Percentiles rank a stretch among this genome's conserved stretches.
Evolutionary conservation across 2,329 filamentous ascomycete genomes (phyloP).

Genomic region (Fusarium veterinarium): DNA sequence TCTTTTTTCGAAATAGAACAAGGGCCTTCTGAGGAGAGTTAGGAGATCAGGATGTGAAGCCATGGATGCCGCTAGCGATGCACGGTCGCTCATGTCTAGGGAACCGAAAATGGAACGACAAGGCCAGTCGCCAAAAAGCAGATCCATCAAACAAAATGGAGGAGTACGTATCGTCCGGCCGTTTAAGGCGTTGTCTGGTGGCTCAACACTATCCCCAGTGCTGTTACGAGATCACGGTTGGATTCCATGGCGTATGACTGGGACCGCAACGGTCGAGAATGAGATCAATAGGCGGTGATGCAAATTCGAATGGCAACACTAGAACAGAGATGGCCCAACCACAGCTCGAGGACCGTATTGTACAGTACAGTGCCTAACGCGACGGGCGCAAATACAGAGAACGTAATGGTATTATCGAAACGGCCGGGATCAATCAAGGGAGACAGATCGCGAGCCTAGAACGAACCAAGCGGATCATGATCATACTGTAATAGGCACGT

Average conservation of each 20-base stretch:
- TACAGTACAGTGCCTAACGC: not conserved
- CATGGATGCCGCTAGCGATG: slow-evolving; percentile 36
- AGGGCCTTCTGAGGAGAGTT: slow-evolving; percentile 19
- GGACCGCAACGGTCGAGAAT: slow-evolving; percentile 13
- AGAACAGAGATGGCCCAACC: slow-evolving; percentile 11
- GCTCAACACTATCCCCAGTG: slow-evolving; percentile 10
- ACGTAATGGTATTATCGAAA: slow-evolving; percentile 16
- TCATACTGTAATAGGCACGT: slow-evolving; percentile 1
- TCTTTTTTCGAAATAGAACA: slow-evolving; percentile 32
- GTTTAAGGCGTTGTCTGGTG: slow-evolving; percentile 11
- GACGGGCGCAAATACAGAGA: slow-evolving; percentile 19
- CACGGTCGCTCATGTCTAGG: slow-evolving; percentile 27
- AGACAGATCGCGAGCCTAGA: slow-evolving; percentile 35
- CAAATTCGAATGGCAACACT: not conserved
- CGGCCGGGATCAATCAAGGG: slow-evolving; percentile 16
- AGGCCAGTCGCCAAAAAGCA: slow-evolving; percentile 10
- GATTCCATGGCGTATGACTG: slow-evolving; percentile 3
- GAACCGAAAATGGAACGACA: slow-evolving; percentile 19
- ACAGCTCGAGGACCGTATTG: slow-evolving; percentile 8
- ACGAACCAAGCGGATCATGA: slow-evolving; percentile 14
- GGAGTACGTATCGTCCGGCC: slow-evolving; percentile 16
- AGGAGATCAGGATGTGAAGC: slow-evolving; percentile 32
- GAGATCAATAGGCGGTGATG: slow-evolving; percentile 15
- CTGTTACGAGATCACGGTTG: not conserved
- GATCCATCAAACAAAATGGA: slow-evolving; percentile 18